phyloP scores from a whole-genome alignment of 192 early-diverging fungal genomes.

The Podila minutissima region DNA sequence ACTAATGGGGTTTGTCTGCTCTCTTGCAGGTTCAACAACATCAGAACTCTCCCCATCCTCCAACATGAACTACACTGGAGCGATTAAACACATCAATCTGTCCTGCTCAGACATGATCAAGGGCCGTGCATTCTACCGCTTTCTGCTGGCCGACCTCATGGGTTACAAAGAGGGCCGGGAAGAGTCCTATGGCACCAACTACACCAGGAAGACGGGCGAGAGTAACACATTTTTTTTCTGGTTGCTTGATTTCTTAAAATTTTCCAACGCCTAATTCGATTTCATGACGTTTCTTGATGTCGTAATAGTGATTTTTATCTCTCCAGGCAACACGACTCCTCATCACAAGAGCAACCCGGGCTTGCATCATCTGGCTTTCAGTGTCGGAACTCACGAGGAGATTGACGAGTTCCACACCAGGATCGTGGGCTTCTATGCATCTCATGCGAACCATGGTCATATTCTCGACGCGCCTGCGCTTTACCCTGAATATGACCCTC shows the following conservation, averaged over 20 bases:
- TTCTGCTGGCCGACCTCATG: too few relatives aligned
- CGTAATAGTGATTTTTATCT: slow-evolving; percentile 6
- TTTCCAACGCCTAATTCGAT: not conserved
- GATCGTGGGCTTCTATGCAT: slow-evolving; percentile 33
- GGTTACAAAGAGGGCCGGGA: too few relatives aligned
- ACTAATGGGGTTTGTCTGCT: too few relatives aligned
- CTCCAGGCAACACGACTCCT: slow-evolving; percentile 22
- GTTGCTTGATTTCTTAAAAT: too few relatives aligned
- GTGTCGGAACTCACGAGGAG: slow-evolving; percentile 7
- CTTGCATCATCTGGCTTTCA: slow-evolving; percentile 30
- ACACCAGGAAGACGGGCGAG: too few relatives aligned
- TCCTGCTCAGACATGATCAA: not conserved
- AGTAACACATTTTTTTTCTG: too few relatives aligned
- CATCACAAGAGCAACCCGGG: slow-evolving; percentile 31
- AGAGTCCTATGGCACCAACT: too few relatives aligned
- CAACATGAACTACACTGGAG: too few relatives aligned
- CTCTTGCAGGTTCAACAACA: too few relatives aligned
- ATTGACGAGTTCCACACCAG: slow-evolving; percentile 25
- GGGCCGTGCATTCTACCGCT: too few relatives aligned
- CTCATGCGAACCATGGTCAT: slow-evolving; percentile 4
- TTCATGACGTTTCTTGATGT: too few relatives aligned
- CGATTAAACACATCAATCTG: not conserved
- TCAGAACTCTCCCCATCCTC: too few relatives aligned
- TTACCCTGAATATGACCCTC: slow-evolving; percentile 29
- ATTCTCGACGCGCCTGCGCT: slow-evolving; percentile 31